Base-by-base conservation (phyloP, 164 flowering plant genomes). In the Aristolochia fimbriata region DNA sequence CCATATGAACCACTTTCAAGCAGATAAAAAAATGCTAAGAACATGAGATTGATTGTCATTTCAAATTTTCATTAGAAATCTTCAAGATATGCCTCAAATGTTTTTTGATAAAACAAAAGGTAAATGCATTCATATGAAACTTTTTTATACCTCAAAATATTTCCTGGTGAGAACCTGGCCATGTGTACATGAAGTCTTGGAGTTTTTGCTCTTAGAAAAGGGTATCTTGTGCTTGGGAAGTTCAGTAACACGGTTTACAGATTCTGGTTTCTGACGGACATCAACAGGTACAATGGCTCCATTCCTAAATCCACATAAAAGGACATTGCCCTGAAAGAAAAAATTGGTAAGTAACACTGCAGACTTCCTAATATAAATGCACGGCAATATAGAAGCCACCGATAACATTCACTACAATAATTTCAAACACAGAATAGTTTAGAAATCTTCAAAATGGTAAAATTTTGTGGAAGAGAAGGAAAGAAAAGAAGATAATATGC, bases 291-390 rank as follows among this genome's bases (percentile, higher is more conserved):
- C 69, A 73, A 94, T 81, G 55, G 82, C 85, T 62, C 97, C 97
- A 83, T 91, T 91, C 75, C 99, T 79, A 51, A 88, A 76, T 47
- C 99, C 99, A 76, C 95, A 88, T 25, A 88, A 65, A 65, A 85
- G 70, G 70, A 72, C 51, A 65, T 85, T 85, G 51, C 87, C 89
- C 99, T 94, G 76, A 63, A 78, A 24, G 57, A 56, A 51, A 21
- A 51, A 7, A 50, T 50, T 51, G 17, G 22, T 10, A 21, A 51
- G 21, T 19, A 37, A 37, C 43, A 37, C 43, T 37, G 4, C 43
- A 37, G 43, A 10, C 43, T 37, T 37, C 43, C 43, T 3, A 37
- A 37, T 3, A 37, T 37, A 37, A 37, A 37, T 37, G 43, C 9
- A 37, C 43, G 10, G 8, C 12, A 5, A 31, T 3, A 10, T 7